Evolutionary conservation across 2,329 filamentous ascomycete species (phyloP), one percentile per base, ranked within the genome.

Genomic region (Tetracladium maxilliforme): DNA sequence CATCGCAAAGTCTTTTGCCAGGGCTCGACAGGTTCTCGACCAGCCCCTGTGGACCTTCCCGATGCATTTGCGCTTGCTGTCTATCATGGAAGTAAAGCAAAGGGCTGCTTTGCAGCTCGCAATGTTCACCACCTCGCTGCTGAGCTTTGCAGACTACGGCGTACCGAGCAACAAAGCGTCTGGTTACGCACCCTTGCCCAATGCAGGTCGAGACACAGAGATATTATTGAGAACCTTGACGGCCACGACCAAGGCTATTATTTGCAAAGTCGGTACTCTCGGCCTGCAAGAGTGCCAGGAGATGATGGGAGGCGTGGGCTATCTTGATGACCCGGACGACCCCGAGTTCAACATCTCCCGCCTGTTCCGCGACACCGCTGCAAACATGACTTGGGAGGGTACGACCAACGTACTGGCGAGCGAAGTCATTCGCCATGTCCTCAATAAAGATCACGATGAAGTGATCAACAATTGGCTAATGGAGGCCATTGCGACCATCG

Each of bases 1-100:
- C 9, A 51, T 58, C 16, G 45, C 48, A 3, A 47, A 50, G 29
- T 46, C 45, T 6, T 58, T 55, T 32, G 49, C 53, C 1, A 45
- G 42, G 24, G 45, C 50, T 3, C 43, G 54, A 24, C 42, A 37
- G 4, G 49, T 49, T 1, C 40, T 47, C 13, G 48, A 48, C 6
- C 47, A 45, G 12, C 42, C 45, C 6, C 37, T 56, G 6, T 46
- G 41, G 35, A 38, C 51, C 10, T 50, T 52, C 8, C 48, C 48
- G 4, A 50, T 53, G 41, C 54, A 56, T 33, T 30, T 57, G 16
- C 40, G 48, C 14, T 34, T 47, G 7, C 20, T 56, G 28, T 50
- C 50, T 6, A 44, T 47, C 12, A 29, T 49, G 26, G 46, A 52
- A 30, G 45, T 53, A 10, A 47, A 46, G 19, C 51, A 55, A 19